These are phyloP conservation scores for Stephania japonica DNA, from an alignment of 164 flowering plant genomes.

Conservation along the genomic window DNA sequence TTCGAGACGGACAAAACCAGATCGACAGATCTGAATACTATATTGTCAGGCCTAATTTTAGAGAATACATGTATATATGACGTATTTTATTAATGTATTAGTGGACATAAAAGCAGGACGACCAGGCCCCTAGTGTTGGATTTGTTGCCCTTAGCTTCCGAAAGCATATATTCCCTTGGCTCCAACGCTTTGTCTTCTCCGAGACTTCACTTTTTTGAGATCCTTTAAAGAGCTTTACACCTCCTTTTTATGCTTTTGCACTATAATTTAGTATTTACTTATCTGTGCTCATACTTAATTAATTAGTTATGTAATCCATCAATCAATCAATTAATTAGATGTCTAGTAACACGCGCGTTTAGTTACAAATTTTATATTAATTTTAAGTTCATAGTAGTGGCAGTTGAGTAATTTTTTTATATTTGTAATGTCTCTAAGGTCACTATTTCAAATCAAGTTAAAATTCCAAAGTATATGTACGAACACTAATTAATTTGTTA, in stretches of 20 bases:
- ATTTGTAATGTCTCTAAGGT: too few species aligned
- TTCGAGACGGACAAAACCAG: too few species aligned
- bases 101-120: constrained; percentile 22
- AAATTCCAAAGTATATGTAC: background rate
- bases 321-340: background rate
- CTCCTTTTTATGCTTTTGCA: constrained; percentile 45
- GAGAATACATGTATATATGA: background rate
- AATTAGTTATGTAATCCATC: background rate
- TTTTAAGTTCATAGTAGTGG: too few species aligned
- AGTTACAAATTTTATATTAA: background rate
- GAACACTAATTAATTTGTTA: background rate
- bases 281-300: background rate
- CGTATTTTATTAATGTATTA: too few species aligned
- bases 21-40: too few species aligned
- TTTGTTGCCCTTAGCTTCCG: constrained; percentile 25
- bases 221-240: constrained; percentile 31
- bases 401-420: too few species aligned
- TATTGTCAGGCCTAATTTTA: too few species aligned
- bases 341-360: background rate
- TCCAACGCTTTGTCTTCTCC: constrained; percentile 43
- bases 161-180: constrained; percentile 47
- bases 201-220: constrained; percentile 28
- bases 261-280: too few species aligned
- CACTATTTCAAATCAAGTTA: background rate
- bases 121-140: constrained; percentile 35